Evolutionary conservation across 371 early-diverging fungal species (phyloP).

Genomic region (Mucor ambiguus): DNA sequence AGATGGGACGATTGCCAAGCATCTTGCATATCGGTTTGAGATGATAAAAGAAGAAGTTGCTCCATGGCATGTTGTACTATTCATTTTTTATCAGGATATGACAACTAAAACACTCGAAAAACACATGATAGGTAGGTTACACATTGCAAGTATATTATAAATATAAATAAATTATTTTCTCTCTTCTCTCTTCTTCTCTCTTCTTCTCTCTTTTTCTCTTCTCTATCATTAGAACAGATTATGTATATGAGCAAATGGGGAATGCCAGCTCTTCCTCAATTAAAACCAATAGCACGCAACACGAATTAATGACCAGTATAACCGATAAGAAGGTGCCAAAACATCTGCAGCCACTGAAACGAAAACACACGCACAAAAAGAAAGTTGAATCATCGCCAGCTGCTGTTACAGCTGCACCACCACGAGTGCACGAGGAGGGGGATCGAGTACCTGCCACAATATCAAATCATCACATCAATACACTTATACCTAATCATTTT

Average conservation of each 20-base stretch:
- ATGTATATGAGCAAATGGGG: not conserved
- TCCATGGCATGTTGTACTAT: not conserved
- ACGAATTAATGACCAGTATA: not conserved
- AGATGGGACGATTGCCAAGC: not conserved
- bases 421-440: not conserved
- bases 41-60: not conserved
- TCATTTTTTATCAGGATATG: not conserved
- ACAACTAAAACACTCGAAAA: not conserved
- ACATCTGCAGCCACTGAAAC: slow-evolving; percentile 22
- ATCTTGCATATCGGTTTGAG: too few species aligned
- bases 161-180: not conserved
- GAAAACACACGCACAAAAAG: slow-evolving; percentile 11
- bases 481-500: not conserved
- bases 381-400: not conserved
- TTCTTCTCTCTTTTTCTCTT: not conserved
- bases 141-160: not conserved
- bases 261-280: not conserved
- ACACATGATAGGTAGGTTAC: not conserved
- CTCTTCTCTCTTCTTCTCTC: not conserved
- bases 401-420: not conserved
- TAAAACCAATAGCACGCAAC: not conserved
- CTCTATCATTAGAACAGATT: not conserved
- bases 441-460: not conserved
- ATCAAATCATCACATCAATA: not conserved
- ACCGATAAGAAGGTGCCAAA: slow-evolving; percentile 13